phyloP scores from a whole-genome alignment of 768 basidiomycete genomes.

The Fistulinella prunicolor region DNA sequence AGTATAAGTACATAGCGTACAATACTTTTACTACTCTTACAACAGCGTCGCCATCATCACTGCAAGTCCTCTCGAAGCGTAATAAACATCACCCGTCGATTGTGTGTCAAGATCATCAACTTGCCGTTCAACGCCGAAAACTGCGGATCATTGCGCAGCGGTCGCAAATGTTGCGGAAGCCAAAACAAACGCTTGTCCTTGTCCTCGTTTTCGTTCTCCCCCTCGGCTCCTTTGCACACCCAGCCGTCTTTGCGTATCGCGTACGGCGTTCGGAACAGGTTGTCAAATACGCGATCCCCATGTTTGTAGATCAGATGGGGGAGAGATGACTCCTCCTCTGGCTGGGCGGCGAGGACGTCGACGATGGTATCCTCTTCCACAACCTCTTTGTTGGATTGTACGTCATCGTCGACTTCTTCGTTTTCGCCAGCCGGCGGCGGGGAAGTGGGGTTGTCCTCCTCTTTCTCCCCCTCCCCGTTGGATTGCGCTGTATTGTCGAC shows the following conservation, averaged over 20 bases:
- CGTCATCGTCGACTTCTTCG: no score
- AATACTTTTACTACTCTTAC: no score
- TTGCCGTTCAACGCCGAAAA: slow-evolving; percentile 2
- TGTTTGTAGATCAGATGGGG: slow-evolving; percentile 7
- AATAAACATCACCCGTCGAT: slow-evolving; percentile 4
- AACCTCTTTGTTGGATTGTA: not conserved
- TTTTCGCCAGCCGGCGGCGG: not conserved
- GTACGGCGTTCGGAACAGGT: slow-evolving; percentile 1
- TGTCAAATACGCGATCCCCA: slow-evolving; percentile 2
- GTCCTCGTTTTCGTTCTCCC: no score
- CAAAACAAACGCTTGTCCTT: slow-evolving; percentile 10
- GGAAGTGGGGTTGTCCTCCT: no score
- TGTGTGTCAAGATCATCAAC: slow-evolving; percentile 8
- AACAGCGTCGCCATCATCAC: no score
- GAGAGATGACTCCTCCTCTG: not conserved
- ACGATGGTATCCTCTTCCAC: no score
- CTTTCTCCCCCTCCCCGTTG: no score
- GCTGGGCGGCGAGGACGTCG: no score
- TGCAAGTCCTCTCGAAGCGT: slow-evolving; percentile 1
- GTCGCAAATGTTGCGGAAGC: slow-evolving; percentile 11
- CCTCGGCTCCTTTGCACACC: slow-evolving; percentile 1
- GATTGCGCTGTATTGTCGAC: no score
- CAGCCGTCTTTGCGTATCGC: slow-evolving; percentile 11
- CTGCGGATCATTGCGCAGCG: not conserved
- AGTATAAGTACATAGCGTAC: no score